Evolutionary conservation across 169 alveolate genomes (phyloP), one percentile per base, ranked within the genome.

Genomic region (Cystoisospora suis): DNA sequence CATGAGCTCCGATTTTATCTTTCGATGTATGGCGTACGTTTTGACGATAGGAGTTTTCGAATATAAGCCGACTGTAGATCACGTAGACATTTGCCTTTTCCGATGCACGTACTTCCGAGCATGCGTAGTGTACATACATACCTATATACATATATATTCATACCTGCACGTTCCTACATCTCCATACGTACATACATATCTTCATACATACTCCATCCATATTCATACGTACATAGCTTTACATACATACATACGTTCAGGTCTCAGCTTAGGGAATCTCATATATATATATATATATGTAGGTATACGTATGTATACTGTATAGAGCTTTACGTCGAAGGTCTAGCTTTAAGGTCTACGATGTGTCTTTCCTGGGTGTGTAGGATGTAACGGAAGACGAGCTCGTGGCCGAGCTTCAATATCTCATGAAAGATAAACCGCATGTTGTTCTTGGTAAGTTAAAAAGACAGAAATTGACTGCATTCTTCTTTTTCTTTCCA

Each of bases 401-500:
- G 32, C 83, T 38, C 38, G 56, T 9, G 4, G 56, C 53, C 17
- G 83, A 72, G 12, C 23, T 72, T 46, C 58, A 4, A 38, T 38
- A 38, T 0, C 83, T 72, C 32, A 72, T 72, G 83, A 46, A 36
- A 34, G 58, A 72, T 38, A 40, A 46, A 0, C 83, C 83, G 1
- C 83, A 72, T 17, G 83, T 72, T 9, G 56, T 72, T 36, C 83
- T 72, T 38, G 83, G 83, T 72, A 34, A 72, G 83, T 0, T 23
- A 23, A 12, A 23, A 15, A 53, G 29, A 53, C 23, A 23, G 12
- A 27, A 6, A 29, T 61, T 9, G 40, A 38, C 6, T 7, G 7
- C 75, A n/a, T 38, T 5, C 34, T 20, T 20, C 29, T 20, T 61
- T 38, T n/a, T 9, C 34, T 61, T 29, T 38, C 75, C 42, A 5